Percentiles rank a stretch among this genome's conserved stretches.
phyloP scores from a whole-genome alignment of 768 basidiomycete species.

The Pleurotus pulmonarius region DNA sequence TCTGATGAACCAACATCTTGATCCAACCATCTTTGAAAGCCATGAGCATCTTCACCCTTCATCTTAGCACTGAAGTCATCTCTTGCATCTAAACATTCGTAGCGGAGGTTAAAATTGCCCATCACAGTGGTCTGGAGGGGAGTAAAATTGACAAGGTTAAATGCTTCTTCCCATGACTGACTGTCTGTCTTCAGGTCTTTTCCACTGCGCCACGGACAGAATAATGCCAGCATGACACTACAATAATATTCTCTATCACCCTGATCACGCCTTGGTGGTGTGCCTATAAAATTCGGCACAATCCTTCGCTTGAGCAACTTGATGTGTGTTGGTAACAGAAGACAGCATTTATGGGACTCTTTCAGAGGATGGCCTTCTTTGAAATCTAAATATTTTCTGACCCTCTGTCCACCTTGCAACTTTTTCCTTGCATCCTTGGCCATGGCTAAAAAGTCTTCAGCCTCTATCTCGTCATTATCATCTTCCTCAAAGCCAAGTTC shows the following conservation, averaged over 20 bases:
- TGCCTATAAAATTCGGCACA: constrained; percentile 23
- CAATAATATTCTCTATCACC: constrained; percentile 28
- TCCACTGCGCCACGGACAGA: constrained; percentile 28
- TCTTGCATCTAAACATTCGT: constrained; percentile 21
- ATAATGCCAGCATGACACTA: constrained; percentile 27
- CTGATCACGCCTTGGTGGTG: constrained; percentile 22
- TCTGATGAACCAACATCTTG: no score
- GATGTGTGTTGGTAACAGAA: background rate
- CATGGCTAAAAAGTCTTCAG: background rate
- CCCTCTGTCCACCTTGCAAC: background rate
- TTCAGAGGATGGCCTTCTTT: background rate
- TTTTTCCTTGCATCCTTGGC: background rate
- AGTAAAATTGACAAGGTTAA: constrained; percentile 9
- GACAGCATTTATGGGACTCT: background rate
- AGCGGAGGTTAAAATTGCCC: constrained; percentile 18
- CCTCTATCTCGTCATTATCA: background rate
- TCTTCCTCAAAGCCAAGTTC: background rate
- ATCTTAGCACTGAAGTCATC: constrained; percentile 18
- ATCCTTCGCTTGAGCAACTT: background rate
- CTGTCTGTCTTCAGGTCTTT: constrained; percentile 19
- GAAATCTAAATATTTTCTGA: background rate
- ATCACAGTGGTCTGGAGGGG: constrained; percentile 12
- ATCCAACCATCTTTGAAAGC: no score
- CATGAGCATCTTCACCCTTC: background rate
- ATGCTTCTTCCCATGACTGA: constrained; percentile 21